Conservation (phyloP, 352 stramenopile genomes). For the Globisporangium radiosum region DNA sequence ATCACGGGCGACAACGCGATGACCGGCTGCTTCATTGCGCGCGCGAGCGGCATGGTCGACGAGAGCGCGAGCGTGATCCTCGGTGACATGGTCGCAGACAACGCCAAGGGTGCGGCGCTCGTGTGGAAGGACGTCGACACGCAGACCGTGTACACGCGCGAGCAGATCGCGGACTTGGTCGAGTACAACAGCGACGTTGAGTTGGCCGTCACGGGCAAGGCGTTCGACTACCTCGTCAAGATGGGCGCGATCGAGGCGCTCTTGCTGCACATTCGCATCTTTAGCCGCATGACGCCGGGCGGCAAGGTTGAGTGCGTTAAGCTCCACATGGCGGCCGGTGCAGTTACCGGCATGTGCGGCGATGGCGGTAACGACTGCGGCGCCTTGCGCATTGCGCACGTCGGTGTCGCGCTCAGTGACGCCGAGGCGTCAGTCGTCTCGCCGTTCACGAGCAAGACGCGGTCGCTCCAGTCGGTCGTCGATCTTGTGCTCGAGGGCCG, state of each 20-base stretch:
- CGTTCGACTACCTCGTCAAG: constrained; percentile 64
- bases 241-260: constrained; percentile 54
- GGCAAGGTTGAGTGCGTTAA: constrained; percentile 74
- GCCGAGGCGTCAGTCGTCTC: constrained; percentile 84
- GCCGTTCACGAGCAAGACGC: constrained; percentile 86
- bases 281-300: constrained; percentile 70
- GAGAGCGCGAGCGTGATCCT: constrained; percentile 42
- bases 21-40: constrained; percentile 72
- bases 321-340: constrained; percentile 51
- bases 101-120: constrained; percentile 23
- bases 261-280: constrained; percentile 67
- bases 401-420: constrained; percentile 87
- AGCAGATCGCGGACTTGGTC: constrained; percentile 40
- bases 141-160: constrained; percentile 35
- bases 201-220: constrained; percentile 62
- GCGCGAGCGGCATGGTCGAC: constrained; percentile 55
- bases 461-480: constrained; percentile 64
- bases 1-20: constrained; percentile 87
- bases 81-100: constrained; percentile 46
- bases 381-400: constrained; percentile 86
- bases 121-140: constrained; percentile 69
- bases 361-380: constrained; percentile 90
- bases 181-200: constrained; percentile 35
- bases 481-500: constrained; percentile 79
- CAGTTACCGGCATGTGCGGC: constrained; percentile 77